Conservation (phyloP, 2,329 filamentous ascomycete genomes). For the Pseudogymnoascus sp. region DNA sequence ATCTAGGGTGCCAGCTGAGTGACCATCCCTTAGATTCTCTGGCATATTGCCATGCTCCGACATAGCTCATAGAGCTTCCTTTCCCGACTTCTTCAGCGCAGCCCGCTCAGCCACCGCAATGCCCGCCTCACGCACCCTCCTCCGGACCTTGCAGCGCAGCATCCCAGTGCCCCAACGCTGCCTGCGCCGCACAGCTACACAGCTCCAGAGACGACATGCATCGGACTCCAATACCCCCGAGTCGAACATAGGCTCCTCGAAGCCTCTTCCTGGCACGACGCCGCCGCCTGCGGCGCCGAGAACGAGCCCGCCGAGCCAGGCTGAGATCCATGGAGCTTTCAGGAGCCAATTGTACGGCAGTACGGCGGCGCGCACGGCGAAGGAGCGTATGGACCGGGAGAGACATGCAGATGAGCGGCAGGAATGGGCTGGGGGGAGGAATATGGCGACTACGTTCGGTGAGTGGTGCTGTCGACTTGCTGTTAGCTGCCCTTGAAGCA, state of each 20-base stretch:
- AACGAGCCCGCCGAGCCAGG: neutral
- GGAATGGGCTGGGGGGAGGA: slow-evolving; percentile 34
- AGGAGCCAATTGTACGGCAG: slow-evolving; percentile 55
- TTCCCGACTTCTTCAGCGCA: neutral
- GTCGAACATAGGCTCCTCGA: neutral
- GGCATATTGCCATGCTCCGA: neutral
- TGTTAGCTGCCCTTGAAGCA: neutral
- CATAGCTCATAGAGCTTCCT: neutral
- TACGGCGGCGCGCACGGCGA: slow-evolving; percentile 45
- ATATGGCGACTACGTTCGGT: slow-evolving; percentile 50
- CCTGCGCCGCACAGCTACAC: neutral
- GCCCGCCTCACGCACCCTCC: neutral
- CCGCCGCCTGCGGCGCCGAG: neutral
- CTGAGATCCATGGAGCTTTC: slow-evolving; percentile 36
- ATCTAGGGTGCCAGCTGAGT: neutral
- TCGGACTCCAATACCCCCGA: neutral
- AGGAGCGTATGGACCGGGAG: slow-evolving; percentile 48
- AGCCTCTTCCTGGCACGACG: neutral
- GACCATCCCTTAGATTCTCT: neutral
- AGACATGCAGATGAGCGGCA: slow-evolving; percentile 39
- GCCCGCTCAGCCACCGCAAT: neutral
- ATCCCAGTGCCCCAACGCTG: neutral
- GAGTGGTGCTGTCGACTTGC: slow-evolving; percentile 19
- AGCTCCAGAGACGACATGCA: neutral
- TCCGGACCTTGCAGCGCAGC: neutral